Percentiles rank a stretch among this genome's conserved stretches.
These are phyloP conservation scores for Podaxis mareebaensis DNA, from an alignment of 768 basidiomycete genomes.

Conservation along the genomic window DNA sequence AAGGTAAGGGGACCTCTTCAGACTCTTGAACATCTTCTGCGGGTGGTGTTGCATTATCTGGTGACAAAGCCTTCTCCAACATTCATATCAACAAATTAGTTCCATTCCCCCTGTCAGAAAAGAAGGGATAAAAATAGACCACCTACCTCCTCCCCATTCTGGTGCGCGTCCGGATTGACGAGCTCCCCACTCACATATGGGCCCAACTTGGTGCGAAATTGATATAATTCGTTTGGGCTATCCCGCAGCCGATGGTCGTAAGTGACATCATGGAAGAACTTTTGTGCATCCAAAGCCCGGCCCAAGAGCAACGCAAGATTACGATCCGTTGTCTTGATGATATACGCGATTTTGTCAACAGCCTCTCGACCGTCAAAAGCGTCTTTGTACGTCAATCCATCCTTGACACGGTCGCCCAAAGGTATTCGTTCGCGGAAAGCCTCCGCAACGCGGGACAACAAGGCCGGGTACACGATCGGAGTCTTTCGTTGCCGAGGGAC, in stretches of 20 bases:
- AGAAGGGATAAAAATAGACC: neutral
- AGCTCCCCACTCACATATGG: constrained; percentile 84
- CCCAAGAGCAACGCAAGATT: constrained; percentile 95
- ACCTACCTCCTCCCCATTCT: constrained; percentile 27
- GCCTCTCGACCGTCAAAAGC: constrained; percentile 97
- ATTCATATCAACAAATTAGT: neutral
- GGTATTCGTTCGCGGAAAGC: constrained; percentile 85
- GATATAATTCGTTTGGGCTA: constrained; percentile 86
- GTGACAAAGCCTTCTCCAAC: constrained; percentile 25
- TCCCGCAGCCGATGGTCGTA: constrained; percentile 96
- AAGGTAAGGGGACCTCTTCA: constrained; percentile 76
- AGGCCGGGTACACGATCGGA: constrained; percentile 91
- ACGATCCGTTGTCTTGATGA: constrained; percentile 97
- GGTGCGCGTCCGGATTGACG: constrained; percentile 25
- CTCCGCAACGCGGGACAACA: constrained; percentile 91
- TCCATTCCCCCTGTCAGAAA: too few species aligned
- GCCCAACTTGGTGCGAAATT: constrained; percentile 84
- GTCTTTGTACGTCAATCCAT: constrained; percentile 94
- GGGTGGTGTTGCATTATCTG: constrained; percentile 24
- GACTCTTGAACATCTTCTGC: constrained; percentile 40
- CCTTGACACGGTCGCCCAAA: constrained; percentile 82
- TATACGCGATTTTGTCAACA: constrained; percentile 95
- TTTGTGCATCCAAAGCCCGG: constrained; percentile 93
- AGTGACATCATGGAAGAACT: constrained; percentile 99
- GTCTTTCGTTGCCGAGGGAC: constrained; percentile 50